Evolutionary conservation across 2,329 filamentous ascomycete genomes (phyloP).

Genomic region (Pseudocercospora pini-densiflorae): DNA sequence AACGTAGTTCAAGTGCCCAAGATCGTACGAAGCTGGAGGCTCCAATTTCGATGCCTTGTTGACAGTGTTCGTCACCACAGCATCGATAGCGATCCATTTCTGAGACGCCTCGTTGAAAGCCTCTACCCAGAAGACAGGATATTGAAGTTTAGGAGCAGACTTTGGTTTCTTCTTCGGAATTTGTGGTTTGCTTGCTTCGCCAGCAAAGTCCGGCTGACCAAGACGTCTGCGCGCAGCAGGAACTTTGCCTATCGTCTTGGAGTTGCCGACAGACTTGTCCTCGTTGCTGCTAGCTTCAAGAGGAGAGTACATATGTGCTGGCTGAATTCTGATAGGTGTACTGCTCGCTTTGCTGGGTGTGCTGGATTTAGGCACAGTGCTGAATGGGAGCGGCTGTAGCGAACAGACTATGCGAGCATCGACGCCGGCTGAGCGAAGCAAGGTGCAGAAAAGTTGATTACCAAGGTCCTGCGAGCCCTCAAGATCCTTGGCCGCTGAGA

Average conservation of each 20-base stretch:
- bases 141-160: slow-evolving; percentile 69
- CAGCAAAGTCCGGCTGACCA: slow-evolving; percentile 37
- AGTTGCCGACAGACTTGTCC: slow-evolving; percentile 30
- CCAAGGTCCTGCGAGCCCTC: slow-evolving; percentile 87
- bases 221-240: slow-evolving; percentile 39
- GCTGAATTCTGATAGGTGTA: slow-evolving; percentile 41
- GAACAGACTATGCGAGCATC: slow-evolving; percentile 86
- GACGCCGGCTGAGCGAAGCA: slow-evolving; percentile 82
- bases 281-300: slow-evolving; percentile 10
- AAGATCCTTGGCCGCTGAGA: slow-evolving; percentile 67
- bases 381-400: slow-evolving; percentile 78
- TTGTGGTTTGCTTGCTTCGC: slow-evolving; percentile 11
- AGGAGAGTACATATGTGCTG: slow-evolving; percentile 22
- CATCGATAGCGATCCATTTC: slow-evolving; percentile 90
- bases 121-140: slow-evolving; percentile 94
- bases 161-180: slow-evolving; percentile 41
- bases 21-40: slow-evolving; percentile 75
- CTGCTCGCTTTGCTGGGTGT: slow-evolving; percentile 48
- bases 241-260: slow-evolving; percentile 31
- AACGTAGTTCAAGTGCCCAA: slow-evolving; percentile 81
- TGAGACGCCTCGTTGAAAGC: slow-evolving; percentile 83
- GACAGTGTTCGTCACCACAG: slow-evolving; percentile 78
- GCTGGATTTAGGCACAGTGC: slow-evolving; percentile 51
- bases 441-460: slow-evolving; percentile 85
- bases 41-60: slow-evolving; percentile 78